These are phyloP conservation scores for Cordyceps cateniannulata DNA, from an alignment of 2,329 filamentous ascomycete genomes.

Conservation along the genomic window DNA sequence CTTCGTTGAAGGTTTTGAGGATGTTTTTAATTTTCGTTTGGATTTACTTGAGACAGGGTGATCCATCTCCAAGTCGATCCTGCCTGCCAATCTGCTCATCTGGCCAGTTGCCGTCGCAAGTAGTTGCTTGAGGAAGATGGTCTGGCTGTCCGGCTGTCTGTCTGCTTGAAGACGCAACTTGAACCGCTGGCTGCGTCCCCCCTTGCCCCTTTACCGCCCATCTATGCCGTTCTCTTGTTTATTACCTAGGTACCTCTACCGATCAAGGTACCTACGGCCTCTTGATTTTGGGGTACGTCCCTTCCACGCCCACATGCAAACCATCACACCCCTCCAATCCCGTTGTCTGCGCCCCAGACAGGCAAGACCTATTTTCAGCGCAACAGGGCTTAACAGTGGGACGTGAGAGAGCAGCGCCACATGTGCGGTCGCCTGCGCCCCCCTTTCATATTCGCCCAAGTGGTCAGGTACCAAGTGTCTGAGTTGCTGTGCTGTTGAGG, in stretches of 20 bases:
- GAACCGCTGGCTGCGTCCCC: background rate
- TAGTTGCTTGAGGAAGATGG: background rate
- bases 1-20: background rate
- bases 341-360: background rate
- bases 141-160: too few relatives aligned
- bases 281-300: too few relatives aligned
- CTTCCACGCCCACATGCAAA: background rate
- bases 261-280: too few relatives aligned
- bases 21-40: background rate
- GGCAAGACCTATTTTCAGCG: constrained; percentile 11
- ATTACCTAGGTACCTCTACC: too few relatives aligned
- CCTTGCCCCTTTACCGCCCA: background rate
- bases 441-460: background rate
- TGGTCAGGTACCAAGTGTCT: background rate
- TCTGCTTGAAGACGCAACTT: background rate
- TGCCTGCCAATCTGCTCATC: background rate
- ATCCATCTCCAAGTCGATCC: background rate
- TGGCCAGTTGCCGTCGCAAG: background rate
- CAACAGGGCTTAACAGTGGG: constrained; percentile 11
- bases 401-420: constrained; percentile 7
- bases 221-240: too few relatives aligned
- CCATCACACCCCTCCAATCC: background rate
- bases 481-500: background rate
- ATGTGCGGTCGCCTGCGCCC: constrained; percentile 1
- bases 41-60: background rate